These are phyloP conservation scores for Alternaria angustiovoidea DNA, from an alignment of 2,329 filamentous ascomycete species.

Conservation along the genomic window DNA sequence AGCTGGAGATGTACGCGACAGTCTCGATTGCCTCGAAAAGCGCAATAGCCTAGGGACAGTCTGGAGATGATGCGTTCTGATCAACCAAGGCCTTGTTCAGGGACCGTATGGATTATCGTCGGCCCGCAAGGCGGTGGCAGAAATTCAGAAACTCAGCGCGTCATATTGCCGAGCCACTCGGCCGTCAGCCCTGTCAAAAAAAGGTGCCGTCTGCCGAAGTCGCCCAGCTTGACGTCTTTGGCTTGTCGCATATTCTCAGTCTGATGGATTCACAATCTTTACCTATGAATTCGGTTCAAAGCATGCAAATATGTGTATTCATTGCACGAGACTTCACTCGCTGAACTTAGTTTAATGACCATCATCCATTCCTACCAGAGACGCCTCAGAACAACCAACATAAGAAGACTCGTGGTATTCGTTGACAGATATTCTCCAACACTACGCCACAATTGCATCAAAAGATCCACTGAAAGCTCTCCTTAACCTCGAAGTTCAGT, in stretches of 20 bases:
- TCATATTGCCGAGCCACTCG: slow-evolving; percentile 14
- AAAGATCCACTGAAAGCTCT: slow-evolving; percentile 73
- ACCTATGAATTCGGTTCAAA: background rate
- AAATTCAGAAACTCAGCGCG: slow-evolving; percentile 16
- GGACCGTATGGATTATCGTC: slow-evolving; percentile 12
- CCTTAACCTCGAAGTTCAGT: slow-evolving; percentile 65
- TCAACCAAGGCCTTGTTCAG: slow-evolving; percentile 24
- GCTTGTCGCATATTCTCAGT: background rate
- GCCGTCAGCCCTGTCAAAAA: background rate
- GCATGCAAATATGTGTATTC: background rate
- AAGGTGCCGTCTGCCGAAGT: background rate
- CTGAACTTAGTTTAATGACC: background rate
- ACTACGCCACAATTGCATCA: slow-evolving; percentile 34
- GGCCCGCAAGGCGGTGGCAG: slow-evolving; percentile 24
- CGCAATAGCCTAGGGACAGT: slow-evolving; percentile 12
- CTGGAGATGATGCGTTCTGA: slow-evolving; percentile 25
- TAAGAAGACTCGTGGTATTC: slow-evolving; percentile 13
- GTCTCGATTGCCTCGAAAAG: slow-evolving; percentile 27
- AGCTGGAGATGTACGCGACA: slow-evolving; percentile 25
- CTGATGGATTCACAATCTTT: too few species aligned
- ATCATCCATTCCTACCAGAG: background rate
- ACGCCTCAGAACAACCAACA: slow-evolving; percentile 8
- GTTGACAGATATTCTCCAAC: background rate
- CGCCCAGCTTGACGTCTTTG: background rate
- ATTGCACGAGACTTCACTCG: background rate